phyloP scores from a whole-genome alignment of 805 yeast species.

The Grigorovia humatica region DNA sequence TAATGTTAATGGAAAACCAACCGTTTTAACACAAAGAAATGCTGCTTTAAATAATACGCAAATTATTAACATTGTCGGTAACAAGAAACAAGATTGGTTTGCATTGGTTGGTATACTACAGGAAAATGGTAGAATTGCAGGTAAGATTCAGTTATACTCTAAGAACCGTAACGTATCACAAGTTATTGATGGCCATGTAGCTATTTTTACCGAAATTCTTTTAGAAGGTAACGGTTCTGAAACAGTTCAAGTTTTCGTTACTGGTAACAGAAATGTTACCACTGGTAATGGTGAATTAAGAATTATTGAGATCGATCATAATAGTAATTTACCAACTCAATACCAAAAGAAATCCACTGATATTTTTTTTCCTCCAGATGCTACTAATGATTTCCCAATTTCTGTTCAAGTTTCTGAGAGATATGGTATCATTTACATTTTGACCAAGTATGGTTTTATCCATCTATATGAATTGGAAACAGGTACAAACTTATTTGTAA shows the following conservation, averaged over 20 bases:
- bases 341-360: conserved; percentile 86
- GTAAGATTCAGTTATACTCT: conserved; percentile 88
- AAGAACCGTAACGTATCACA: conserved; percentile 87
- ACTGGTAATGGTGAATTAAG: conserved; percentile 74
- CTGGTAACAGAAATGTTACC: conserved; percentile 78
- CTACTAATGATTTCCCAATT: conserved; percentile 92
- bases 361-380: conserved; percentile 94
- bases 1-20: conserved; percentile 69
- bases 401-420: conserved; percentile 75
- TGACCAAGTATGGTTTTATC: conserved; percentile 94
- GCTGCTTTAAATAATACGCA: conserved; percentile 68
- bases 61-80: conserved; percentile 82
- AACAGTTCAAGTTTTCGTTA: conserved; percentile 81
- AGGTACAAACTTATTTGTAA: conserved; percentile 86
- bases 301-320: conserved; percentile 93
- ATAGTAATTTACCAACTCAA: conserved; percentile 59
- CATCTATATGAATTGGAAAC: conserved; percentile 91
- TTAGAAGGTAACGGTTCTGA: conserved; percentile 56
- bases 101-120: conserved; percentile 93
- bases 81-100: conserved; percentile 77
- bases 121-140: conserved; percentile 88
- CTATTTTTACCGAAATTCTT: conserved; percentile 69
- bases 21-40: conserved; percentile 73
- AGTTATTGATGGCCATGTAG: conserved; percentile 96
- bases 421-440: conserved; percentile 78